Percentiles rank a stretch among this genome's conserved stretches.
These are phyloP conservation scores for Carnegiea gigantea DNA, from an alignment of 179 eudicot species.

Conservation along the genomic window DNA sequence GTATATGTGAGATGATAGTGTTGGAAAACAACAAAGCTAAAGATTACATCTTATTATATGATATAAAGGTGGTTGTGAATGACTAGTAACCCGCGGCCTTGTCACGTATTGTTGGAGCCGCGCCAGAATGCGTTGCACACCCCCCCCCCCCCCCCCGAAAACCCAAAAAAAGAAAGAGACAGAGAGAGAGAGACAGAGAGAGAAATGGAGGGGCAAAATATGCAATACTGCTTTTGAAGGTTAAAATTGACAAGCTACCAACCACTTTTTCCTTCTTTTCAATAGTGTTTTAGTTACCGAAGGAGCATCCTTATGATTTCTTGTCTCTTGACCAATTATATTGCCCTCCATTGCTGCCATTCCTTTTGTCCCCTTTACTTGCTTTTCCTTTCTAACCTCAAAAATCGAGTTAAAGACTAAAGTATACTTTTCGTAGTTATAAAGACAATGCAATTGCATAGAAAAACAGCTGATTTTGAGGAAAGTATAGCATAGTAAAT, in stretches of 20 bases:
- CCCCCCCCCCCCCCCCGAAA: no score
- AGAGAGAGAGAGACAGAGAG: background rate
- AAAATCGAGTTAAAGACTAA: conserved; percentile 4
- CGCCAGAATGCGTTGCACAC: background rate
- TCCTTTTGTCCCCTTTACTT: conserved; percentile 3
- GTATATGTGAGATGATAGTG: conserved; percentile 19
- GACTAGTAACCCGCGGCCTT: conserved; percentile 2
- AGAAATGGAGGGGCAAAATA: background rate
- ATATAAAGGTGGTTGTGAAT: conserved; percentile 18
- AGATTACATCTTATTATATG: conserved; percentile 9
- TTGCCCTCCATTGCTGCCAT: conserved; percentile 22
- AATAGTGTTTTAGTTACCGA: conserved; percentile 24
- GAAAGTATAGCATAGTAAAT: background rate
- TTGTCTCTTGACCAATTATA: conserved; percentile 26
- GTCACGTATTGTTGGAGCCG: conserved; percentile 5
- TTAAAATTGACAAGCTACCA: conserved; percentile 27
- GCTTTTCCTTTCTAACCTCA: conserved; percentile 1
- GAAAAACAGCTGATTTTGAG: background rate
- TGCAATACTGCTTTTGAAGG: conserved; percentile 11
- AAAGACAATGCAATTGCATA: background rate
- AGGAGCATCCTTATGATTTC: conserved; percentile 32
- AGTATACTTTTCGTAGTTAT: background rate
- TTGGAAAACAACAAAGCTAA: conserved; percentile 21
- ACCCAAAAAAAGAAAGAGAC: no score
- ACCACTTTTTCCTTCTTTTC: conserved; percentile 14